Evolutionary conservation across 176 grass and related monocot species (phyloP).

Genomic region (Zea luxurians): DNA sequence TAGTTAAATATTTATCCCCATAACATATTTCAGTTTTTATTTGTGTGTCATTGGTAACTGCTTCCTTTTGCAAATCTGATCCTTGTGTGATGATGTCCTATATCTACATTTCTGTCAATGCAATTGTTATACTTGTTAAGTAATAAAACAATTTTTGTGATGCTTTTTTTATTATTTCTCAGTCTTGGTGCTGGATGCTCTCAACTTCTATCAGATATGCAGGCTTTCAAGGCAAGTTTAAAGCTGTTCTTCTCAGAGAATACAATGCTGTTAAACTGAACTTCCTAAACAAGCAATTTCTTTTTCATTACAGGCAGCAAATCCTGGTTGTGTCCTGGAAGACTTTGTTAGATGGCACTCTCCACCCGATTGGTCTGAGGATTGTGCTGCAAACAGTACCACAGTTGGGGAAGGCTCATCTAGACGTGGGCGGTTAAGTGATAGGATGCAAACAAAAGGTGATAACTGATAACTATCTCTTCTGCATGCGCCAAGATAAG

Average conservation of each 20-base stretch:
- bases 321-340: conserved; percentile 95
- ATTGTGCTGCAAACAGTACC: conserved; percentile 42
- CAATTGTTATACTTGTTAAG: not conserved
- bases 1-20: conserved; percentile 8
- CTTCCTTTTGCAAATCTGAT: conserved; percentile 12
- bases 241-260: conserved; percentile 23
- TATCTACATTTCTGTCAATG: conserved; percentile 20
- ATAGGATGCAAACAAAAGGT: conserved; percentile 97
- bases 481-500: not conserved
- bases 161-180: conserved; percentile 40
- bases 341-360: conserved; percentile 98
- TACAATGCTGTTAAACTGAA: conserved; percentile 15
- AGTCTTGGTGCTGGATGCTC: conserved; percentile 97
- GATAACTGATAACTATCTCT: not conserved
- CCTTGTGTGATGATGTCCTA: not conserved
- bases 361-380: conserved; percentile 90
- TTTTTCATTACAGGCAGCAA: conserved; percentile 69
- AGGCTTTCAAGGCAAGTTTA: conserved; percentile 95
- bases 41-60: not conserved
- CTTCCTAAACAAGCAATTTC: conserved; percentile 29
- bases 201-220: conserved; percentile 98
- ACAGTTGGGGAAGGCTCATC: conserved; percentile 76
- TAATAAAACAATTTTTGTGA: conserved; percentile 31
- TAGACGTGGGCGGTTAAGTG: conserved; percentile 73
- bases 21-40: not conserved